Percentiles rank a stretch among this genome's conserved stretches.
phyloP scores from a whole-genome alignment of 139 green algal genomes.

The Chlamydomonas asymmetrica region DNA sequence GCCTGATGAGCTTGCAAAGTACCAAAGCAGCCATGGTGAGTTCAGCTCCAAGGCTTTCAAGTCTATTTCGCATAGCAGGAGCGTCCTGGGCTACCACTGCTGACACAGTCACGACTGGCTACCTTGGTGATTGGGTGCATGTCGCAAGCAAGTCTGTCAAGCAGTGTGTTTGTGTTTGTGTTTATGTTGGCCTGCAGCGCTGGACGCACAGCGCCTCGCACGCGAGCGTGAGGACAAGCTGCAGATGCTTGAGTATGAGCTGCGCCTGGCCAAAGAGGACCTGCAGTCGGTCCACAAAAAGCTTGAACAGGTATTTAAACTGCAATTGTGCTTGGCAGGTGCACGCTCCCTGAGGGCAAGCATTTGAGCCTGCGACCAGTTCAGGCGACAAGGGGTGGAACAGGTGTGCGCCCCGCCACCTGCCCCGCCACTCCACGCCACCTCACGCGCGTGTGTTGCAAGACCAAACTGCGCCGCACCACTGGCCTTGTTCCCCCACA shows the following conservation, averaged over 20 bases:
- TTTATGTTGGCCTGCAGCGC: slow-evolving; percentile 13
- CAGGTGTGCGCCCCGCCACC: too few species aligned
- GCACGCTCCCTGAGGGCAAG: too few species aligned
- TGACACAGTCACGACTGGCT: not conserved
- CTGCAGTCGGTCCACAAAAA: slow-evolving; percentile 15
- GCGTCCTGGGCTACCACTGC: not conserved
- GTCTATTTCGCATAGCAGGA: not conserved
- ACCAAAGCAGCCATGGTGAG: slow-evolving; percentile 28
- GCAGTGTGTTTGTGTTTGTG: not conserved
- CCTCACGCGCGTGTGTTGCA: too few species aligned
- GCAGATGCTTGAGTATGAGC: slow-evolving; percentile 45
- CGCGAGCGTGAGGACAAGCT: slow-evolving; percentile 41
- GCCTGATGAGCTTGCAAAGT: slow-evolving; percentile 30
- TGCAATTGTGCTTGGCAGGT: too few species aligned
- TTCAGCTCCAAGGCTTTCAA: not conserved
- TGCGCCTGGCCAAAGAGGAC: slow-evolving; percentile 45
- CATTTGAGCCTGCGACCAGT: too few species aligned
- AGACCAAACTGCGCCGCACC: too few species aligned
- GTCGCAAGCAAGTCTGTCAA: not conserved
- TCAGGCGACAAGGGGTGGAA: too few species aligned
- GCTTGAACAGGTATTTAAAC: too few species aligned
- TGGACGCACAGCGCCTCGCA: slow-evolving; percentile 32
- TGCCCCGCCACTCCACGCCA: too few species aligned
- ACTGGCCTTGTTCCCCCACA: too few species aligned
- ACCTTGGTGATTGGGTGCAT: not conserved